Evolutionary conservation across 257 asterid genomes (phyloP).

Genomic region (Ligustrum vulgare): DNA sequence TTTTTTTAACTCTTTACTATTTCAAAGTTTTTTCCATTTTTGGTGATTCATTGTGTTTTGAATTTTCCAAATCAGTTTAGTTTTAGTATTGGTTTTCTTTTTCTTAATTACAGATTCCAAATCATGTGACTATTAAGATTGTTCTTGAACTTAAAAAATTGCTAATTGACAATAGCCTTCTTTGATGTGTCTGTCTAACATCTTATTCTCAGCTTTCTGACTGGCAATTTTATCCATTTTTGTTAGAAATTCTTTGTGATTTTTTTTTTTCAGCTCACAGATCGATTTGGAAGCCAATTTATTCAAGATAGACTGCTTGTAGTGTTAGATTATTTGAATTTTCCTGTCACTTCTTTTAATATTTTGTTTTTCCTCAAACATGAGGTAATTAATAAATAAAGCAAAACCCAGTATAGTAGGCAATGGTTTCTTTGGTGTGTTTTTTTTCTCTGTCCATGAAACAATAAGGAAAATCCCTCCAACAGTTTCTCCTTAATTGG

Average conservation of each 20-base stretch:
- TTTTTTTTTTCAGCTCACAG: constrained; percentile 64
- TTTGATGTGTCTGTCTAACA: constrained; percentile 81
- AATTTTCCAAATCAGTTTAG: not conserved
- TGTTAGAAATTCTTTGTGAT: constrained; percentile 11
- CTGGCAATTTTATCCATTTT: not conserved
- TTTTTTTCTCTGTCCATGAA: too few species aligned
- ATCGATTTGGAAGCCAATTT: constrained; percentile 91
- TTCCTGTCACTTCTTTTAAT: not conserved
- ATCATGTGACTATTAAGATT: constrained; percentile 95
- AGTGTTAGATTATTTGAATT: constrained; percentile 14
- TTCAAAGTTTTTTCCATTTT: not conserved
- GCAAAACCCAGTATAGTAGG: not conserved
- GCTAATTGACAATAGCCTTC: constrained; percentile 90
- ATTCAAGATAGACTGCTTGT: constrained; percentile 61
- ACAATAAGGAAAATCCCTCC: too few species aligned
- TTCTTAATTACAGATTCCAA: constrained; percentile 78
- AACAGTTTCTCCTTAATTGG: too few species aligned
- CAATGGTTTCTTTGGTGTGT: not conserved
- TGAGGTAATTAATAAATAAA: too few species aligned
- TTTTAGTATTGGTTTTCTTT: not conserved
- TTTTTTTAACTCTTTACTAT: not conserved
- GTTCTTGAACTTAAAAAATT: constrained; percentile 95
- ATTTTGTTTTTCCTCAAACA: too few species aligned
- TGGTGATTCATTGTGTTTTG: not conserved
- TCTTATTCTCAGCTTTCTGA: not conserved